Evolutionary conservation across 768 basidiomycete species (phyloP).

Genomic region (Hypsizygus marmoreus): DNA sequence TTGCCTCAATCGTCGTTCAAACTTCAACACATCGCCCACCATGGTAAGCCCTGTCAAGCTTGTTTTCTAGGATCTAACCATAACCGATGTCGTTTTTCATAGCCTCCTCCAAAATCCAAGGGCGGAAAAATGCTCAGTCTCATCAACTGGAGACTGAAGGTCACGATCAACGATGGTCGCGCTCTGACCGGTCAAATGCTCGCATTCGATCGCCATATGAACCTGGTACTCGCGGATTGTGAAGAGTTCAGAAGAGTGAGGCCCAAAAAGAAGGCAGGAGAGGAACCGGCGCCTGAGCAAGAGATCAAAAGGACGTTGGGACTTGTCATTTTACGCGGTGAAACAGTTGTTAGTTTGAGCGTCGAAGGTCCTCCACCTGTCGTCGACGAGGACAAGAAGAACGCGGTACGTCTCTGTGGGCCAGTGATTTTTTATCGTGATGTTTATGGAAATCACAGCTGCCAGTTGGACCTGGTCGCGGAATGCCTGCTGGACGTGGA

Average conservation of each 20-base stretch:
- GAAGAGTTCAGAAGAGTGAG: slow-evolving; percentile 95
- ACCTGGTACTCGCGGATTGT: slow-evolving; percentile 95
- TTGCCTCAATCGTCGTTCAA: slow-evolving; percentile 17
- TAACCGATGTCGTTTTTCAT: slow-evolving; percentile 14
- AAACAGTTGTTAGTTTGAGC: slow-evolving; percentile 91
- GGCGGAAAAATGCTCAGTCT: slow-evolving; percentile 98
- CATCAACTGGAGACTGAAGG: slow-evolving; percentile 96
- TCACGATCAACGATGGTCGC: slow-evolving; percentile 97
- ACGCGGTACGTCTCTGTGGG: slow-evolving; percentile 52
- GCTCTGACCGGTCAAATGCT: slow-evolving; percentile 97
- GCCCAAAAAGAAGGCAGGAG: slow-evolving; percentile 88
- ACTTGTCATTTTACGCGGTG: slow-evolving; percentile 95
- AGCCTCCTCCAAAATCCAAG: slow-evolving; percentile 97
- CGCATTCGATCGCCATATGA: slow-evolving; percentile 99
- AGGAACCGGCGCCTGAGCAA: slow-evolving; percentile 76
- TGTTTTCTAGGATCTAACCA: not conserved
- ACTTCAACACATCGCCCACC: slow-evolving; percentile 39
- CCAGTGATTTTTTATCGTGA: not conserved
- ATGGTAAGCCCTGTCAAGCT: slow-evolving; percentile 65
- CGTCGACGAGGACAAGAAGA: slow-evolving; percentile 88
- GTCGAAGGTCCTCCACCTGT: slow-evolving; percentile 96
- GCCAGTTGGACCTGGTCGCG: slow-evolving; percentile 88
- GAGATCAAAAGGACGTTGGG: slow-evolving; percentile 97
- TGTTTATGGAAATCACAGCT: slow-evolving; percentile 49
- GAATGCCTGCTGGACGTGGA: slow-evolving; percentile 94